Evolutionary conservation across 345 rosid species (phyloP).

Genomic region (Rhodamnia argentea): DNA sequence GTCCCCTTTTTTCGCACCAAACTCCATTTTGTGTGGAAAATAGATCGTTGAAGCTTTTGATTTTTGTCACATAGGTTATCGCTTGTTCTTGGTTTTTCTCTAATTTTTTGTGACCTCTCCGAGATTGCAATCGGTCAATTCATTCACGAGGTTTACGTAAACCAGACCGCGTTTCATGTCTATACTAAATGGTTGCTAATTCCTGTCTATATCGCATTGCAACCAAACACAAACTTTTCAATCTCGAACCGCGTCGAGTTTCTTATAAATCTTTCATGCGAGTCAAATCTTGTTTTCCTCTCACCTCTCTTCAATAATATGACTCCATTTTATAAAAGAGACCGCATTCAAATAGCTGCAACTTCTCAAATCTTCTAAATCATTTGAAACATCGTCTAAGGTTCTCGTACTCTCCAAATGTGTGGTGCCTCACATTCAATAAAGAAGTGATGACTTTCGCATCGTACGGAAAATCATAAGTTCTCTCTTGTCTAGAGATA

Average conservation of each 20-base stretch:
- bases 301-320: neutral
- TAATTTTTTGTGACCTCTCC: too few species aligned
- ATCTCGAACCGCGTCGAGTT: neutral
- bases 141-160: too few species aligned
- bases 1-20: neutral
- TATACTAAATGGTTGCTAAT: too few species aligned
- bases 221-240: neutral
- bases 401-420: neutral
- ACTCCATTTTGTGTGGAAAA: neutral
- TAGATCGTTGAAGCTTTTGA: neutral
- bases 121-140: too few species aligned
- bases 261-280: neutral
- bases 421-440: neutral
- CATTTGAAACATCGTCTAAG: neutral
- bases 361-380: neutral
- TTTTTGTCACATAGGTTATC: too few species aligned
- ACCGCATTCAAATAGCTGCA: neutral
- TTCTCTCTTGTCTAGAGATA: neutral
- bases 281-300: neutral
- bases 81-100: too few species aligned
- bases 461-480: rapidly evolving
- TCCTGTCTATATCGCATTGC: neutral
- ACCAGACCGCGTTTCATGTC: too few species aligned
- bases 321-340: neutral
- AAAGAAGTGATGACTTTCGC: neutral